These are phyloP conservation scores for Priceomyces castillae DNA, from an alignment of 805 yeast species.

Conservation along the genomic window DNA sequence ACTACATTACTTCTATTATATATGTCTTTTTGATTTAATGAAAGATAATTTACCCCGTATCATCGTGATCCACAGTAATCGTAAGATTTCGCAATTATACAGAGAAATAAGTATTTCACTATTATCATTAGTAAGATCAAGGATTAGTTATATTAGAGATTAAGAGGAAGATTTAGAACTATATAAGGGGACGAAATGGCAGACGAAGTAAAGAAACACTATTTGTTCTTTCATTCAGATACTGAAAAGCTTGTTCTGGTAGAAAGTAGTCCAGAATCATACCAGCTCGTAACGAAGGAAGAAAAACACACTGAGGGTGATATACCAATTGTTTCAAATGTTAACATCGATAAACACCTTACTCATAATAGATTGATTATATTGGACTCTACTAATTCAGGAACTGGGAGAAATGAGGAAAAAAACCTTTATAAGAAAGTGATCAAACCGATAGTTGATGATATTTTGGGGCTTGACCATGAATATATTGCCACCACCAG, in stretches of 20 bases:
- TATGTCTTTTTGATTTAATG: too few species aligned
- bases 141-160: too few species aligned
- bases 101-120: too few species aligned
- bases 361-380: conserved; percentile 14
- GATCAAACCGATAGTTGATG: conserved; percentile 47
- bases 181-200: not conserved
- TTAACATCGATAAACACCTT: not conserved
- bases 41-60: not conserved
- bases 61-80: too few species aligned
- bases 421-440: conserved; percentile 40
- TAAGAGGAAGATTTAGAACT: too few species aligned
- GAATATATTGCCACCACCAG: conserved; percentile 44
- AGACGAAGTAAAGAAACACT: not conserved
- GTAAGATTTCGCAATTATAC: too few species aligned
- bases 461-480: conserved; percentile 32
- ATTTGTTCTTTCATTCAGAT: conserved; percentile 1
- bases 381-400: conserved; percentile 52
- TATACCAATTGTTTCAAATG: conserved; percentile 1
- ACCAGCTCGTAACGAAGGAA: not conserved
- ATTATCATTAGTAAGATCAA: too few species aligned
- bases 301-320: not conserved
- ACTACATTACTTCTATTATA: not conserved
- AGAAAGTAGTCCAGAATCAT: not conserved
- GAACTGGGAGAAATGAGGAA: conserved; percentile 35
- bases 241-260: not conserved